These are phyloP conservation scores for Cercospora sp. DNA, from an alignment of 2,329 filamentous ascomycete genomes.

Conservation along the genomic window DNA sequence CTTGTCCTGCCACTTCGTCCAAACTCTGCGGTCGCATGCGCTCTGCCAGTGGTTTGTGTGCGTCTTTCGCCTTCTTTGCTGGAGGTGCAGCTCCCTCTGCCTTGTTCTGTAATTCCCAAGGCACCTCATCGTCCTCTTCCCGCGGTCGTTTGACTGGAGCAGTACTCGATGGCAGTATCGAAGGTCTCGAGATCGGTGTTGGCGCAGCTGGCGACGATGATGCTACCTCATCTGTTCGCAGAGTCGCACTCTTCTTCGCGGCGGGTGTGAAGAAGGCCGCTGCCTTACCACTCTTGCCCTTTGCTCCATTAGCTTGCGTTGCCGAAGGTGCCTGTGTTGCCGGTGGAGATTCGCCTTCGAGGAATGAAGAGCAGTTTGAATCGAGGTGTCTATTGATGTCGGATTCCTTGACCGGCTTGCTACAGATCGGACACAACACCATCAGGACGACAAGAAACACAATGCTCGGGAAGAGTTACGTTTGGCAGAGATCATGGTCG, in stretches of 20 bases:
- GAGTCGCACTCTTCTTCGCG: constrained; percentile 42
- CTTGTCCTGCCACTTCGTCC: constrained; percentile 87
- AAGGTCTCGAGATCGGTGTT: constrained; percentile 17
- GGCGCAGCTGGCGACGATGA: constrained; percentile 26
- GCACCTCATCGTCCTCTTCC: constrained; percentile 28
- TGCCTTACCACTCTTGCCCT: constrained; percentile 37
- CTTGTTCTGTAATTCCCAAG: constrained; percentile 1
- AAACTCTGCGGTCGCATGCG: constrained; percentile 84
- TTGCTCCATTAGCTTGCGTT: constrained; percentile 32
- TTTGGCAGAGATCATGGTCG: not conserved
- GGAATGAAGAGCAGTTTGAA: constrained; percentile 69
- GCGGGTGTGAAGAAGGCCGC: constrained; percentile 59
- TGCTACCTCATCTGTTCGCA: constrained; percentile 32
- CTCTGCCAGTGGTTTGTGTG: constrained; percentile 80
- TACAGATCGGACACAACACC: constrained; percentile 41
- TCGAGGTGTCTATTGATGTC: constrained; percentile 92
- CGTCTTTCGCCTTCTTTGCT: constrained; percentile 67
- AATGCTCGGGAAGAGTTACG: not conserved
- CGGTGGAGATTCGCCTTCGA: constrained; percentile 55
- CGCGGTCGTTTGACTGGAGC: constrained; percentile 32
- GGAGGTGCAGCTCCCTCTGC: constrained; percentile 44
- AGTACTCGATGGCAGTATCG: constrained; percentile 25
- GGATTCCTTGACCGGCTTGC: constrained; percentile 52
- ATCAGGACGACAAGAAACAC: constrained; percentile 21
- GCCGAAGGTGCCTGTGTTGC: constrained; percentile 35